A percentile compares a stretch with the other conserved stretches of the same genome.
phyloP scores from a whole-genome alignment of 208 protist species.

The Wallacemonas sp. region DNA sequence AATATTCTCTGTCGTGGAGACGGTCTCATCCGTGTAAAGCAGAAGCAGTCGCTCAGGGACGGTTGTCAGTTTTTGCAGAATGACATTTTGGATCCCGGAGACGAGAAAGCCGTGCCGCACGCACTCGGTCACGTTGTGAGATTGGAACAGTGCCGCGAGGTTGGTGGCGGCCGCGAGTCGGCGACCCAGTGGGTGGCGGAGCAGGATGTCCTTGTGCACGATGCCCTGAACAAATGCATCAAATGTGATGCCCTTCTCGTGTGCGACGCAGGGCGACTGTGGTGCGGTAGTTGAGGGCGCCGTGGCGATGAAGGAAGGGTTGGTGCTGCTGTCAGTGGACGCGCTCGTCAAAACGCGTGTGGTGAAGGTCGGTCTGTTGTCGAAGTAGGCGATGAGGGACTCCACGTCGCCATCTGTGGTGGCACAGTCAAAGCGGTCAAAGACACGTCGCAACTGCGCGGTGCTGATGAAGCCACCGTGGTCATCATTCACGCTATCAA shows the following conservation, averaged over 20 bases:
- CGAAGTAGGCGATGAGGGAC: constrained; percentile 80
- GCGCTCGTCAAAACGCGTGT: not conserved
- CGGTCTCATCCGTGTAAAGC: constrained; percentile 67
- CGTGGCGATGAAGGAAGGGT: constrained; percentile 4
- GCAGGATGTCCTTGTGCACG: constrained; percentile 75
- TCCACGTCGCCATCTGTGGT: constrained; percentile 63
- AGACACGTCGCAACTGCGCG: constrained; percentile 58
- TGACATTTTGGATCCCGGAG: constrained; percentile 51
- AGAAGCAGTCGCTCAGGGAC: constrained; percentile 58
- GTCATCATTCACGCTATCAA: constrained; percentile 84
- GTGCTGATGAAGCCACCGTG: constrained; percentile 79
- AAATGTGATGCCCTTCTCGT: constrained; percentile 66
- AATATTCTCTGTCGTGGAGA: constrained; percentile 70
- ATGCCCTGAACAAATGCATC: constrained; percentile 83
- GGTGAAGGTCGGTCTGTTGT: constrained; percentile 23
- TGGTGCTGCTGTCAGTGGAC: constrained; percentile 1
- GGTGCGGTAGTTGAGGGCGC: not conserved
- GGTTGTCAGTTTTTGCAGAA: constrained; percentile 64
- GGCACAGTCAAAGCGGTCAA: constrained; percentile 61
- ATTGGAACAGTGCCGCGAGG: constrained; percentile 72
- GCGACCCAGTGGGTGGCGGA: constrained; percentile 79
- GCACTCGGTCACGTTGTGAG: constrained; percentile 75
- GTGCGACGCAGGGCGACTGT: not conserved
- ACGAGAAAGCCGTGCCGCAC: constrained; percentile 84
- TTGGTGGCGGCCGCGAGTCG: constrained; percentile 81